Conservation (phyloP, 2,329 filamentous ascomycete genomes). For the Tympanopsis confertula region DNA sequence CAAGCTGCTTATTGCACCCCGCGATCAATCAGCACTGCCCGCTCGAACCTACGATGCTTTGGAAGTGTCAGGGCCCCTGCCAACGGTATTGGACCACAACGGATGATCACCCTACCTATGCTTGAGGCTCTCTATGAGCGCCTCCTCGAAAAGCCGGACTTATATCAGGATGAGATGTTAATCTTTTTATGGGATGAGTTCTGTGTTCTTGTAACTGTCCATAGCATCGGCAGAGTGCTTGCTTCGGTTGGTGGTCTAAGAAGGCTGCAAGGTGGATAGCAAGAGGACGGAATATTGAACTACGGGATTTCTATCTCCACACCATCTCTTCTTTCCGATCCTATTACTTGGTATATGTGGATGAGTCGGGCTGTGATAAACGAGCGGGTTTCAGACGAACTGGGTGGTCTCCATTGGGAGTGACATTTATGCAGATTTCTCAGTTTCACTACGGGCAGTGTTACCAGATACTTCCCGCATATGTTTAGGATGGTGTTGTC, state of each 20-base stretch:
- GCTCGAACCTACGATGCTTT: neutral
- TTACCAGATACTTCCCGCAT: constrained; percentile 14
- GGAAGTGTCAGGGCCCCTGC: constrained; percentile 4
- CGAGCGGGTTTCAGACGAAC: constrained; percentile 16
- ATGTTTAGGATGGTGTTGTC: constrained; percentile 13
- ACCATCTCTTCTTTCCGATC: constrained; percentile 16
- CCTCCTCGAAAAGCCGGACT: constrained; percentile 10
- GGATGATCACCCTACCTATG: constrained; percentile 11
- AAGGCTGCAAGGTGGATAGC: constrained; percentile 16
- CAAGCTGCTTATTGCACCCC: neutral
- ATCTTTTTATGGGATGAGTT: constrained; percentile 7
- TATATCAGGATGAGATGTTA: constrained; percentile 12
- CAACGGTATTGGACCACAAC: constrained; percentile 9
- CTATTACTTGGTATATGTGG: constrained; percentile 19
- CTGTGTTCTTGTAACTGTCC: constrained; percentile 5
- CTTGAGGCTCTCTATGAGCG: constrained; percentile 11
- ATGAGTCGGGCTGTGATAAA: constrained; percentile 22
- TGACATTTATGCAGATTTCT: constrained; percentile 11
- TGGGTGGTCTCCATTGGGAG: constrained; percentile 18
- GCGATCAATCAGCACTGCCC: neutral
- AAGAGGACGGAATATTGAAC: constrained; percentile 16
- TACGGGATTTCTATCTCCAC: constrained; percentile 20
- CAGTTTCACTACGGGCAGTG: constrained; percentile 10
- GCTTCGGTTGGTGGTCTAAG: constrained; percentile 13
- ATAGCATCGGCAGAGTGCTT: constrained; percentile 12